Base-by-base conservation (phyloP, 352 stramenopile species). In the Saprolegnia parasitica region DNA sequence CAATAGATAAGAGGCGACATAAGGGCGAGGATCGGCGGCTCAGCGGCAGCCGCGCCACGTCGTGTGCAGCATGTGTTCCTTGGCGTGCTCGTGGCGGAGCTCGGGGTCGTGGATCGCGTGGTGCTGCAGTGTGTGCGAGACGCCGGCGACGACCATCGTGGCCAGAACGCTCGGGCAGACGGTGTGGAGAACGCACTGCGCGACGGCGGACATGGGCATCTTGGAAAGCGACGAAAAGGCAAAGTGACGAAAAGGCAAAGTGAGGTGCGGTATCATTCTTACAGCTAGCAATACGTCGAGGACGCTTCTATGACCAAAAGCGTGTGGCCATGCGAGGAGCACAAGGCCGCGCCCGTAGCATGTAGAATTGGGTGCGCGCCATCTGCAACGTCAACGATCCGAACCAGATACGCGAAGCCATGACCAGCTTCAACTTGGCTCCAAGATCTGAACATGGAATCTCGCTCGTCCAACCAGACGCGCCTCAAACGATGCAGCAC, bases 1-100 rank as follows among this genome's bases (percentile, higher is more conserved):
- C 13, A 49, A 15, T 49, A 49, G 18, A 49, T 49, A 49, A 49
- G n/a, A n/a, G n/a, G 18, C 42, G 18, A 49, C 3, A 1, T n/a
- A 10, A n/a, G 42, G 8, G 42, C 13, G 13, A 49, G 42, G 13
- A n/a, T 49, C 18, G 42, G 29, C 5, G n/a, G 5, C 29, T 49
- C 42, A 49, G 42, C 42, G 42, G 42, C 42, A 49, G 18, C 42
- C 42, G 42, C 42, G 42, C 42, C 42, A 49, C 4, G 42, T 49
- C 42, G 42, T 49, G 42, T 49, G 42, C 42, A 49, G 42, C 42
- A 49, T 49, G 42, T 49, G 42, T 49, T 49, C 42, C 42, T 49
- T 49, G 42, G 42, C 18, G 42, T 49, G 42, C 42, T 15, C 42
- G 18, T 49, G 42, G 13, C 42, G 42, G 13, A 49, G 18, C 13